Percentiles rank a stretch among this genome's conserved stretches.
phyloP scores from a whole-genome alignment of 176 grass and related monocot species.

The Hordeum vulgare region DNA sequence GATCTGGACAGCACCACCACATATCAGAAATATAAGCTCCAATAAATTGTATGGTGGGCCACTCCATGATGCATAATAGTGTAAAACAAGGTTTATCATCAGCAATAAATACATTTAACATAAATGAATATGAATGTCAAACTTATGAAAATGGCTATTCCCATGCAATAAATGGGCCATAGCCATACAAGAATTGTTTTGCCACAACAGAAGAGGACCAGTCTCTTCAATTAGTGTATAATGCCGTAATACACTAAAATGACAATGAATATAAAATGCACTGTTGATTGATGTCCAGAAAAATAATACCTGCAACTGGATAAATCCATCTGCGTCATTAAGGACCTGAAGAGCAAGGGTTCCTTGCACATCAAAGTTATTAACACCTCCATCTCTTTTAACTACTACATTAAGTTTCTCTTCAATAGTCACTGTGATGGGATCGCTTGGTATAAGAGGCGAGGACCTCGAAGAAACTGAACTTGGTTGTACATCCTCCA shows the following conservation, averaged over 20 bases:
- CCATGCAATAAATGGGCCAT: neutral
- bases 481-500: slow-evolving; percentile 69
- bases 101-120: neutral
- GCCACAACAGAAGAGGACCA: neutral
- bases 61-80: no score
- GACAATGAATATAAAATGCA: neutral
- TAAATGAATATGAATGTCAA: neutral
- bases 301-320: slow-evolving; percentile 64
- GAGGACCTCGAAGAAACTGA: slow-evolving; percentile 27
- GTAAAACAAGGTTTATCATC: neutral
- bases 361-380: slow-evolving; percentile 75
- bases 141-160: neutral
- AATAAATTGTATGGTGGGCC: no score
- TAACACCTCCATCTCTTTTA: slow-evolving; percentile 77
- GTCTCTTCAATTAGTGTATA: neutral
- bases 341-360: slow-evolving; percentile 82
- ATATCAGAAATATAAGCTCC: slow-evolving; percentile 9
- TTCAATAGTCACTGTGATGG: slow-evolving; percentile 74
- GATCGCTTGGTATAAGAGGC: slow-evolving; percentile 54
- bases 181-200: neutral
- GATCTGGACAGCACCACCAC: slow-evolving; percentile 42
- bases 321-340: slow-evolving; percentile 74
- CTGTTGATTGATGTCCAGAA: neutral
- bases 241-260: neutral
- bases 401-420: slow-evolving; percentile 65